phyloP scores from a whole-genome alignment of 1,139 yeast genomes.

The Taiozyma sp. region DNA sequence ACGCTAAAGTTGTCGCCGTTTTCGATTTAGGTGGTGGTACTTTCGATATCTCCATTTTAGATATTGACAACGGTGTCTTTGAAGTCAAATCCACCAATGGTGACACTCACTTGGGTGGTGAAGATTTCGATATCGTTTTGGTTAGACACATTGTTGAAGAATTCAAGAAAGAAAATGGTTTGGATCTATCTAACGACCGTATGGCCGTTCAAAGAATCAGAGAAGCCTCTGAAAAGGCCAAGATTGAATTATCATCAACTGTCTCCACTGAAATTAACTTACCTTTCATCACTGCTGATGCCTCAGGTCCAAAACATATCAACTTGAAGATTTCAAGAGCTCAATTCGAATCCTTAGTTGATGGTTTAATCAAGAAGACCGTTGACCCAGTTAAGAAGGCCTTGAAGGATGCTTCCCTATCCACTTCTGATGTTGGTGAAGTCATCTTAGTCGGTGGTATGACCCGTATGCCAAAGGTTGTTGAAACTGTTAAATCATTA shows the following conservation, averaged over 20 bases:
- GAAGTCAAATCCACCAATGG: slow-evolving; percentile 98
- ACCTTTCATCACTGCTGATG: slow-evolving; percentile 78
- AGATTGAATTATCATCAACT: slow-evolving; percentile 95
- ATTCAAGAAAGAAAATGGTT: slow-evolving; percentile 90
- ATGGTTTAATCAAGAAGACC: slow-evolving; percentile 86
- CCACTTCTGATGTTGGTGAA: slow-evolving; percentile 85
- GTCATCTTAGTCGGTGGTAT: slow-evolving; percentile 99
- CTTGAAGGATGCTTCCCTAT: slow-evolving; percentile 87
- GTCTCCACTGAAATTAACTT: slow-evolving; percentile 91
- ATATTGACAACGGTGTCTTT: slow-evolving; percentile 94
- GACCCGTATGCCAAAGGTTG: slow-evolving; percentile 99
- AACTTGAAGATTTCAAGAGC: slow-evolving; percentile 90
- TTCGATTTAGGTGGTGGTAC: slow-evolving; percentile 99
- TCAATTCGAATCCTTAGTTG: slow-evolving; percentile 89
- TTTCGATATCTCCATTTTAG: slow-evolving; percentile 91
- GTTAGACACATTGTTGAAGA: slow-evolving; percentile 87
- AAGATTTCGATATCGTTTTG: slow-evolving; percentile 83
- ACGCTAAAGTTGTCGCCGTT: slow-evolving; percentile 84
- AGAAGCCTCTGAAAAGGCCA: slow-evolving; percentile 99
- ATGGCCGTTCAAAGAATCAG: slow-evolving; percentile 99
- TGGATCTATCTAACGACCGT: slow-evolving; percentile 86
- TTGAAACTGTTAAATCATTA: slow-evolving; percentile 88
- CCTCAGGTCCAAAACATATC: slow-evolving; percentile 97
- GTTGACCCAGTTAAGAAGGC: slow-evolving; percentile 98
- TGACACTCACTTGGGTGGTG: slow-evolving; percentile 99